Conservation (phyloP, 306 rosid genomes). For the Rubus idaeus region DNA sequence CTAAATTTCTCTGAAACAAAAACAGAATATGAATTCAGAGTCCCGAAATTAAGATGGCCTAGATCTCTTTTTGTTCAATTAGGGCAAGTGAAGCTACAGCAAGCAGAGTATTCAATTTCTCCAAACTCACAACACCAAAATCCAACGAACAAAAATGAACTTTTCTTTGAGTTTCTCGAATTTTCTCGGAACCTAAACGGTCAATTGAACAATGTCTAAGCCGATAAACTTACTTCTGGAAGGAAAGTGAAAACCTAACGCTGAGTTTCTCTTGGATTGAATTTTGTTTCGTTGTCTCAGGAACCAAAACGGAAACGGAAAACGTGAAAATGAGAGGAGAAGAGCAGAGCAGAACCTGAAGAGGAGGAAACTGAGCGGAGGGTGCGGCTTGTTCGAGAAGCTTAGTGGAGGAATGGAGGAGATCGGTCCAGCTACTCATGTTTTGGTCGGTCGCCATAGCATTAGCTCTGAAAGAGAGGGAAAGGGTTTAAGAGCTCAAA, state of each 20-base stretch:
- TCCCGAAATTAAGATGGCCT: not conserved
- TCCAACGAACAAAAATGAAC: not conserved
- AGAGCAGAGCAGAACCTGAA: conserved; percentile 57
- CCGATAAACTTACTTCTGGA: too few species aligned
- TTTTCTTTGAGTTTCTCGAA: too few species aligned
- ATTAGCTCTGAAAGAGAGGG: conserved; percentile 10
- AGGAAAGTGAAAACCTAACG: not conserved
- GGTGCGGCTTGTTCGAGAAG: conserved; percentile 99
- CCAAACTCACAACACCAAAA: not conserved
- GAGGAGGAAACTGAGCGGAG: conserved; percentile 96
- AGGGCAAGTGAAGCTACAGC: not conserved
- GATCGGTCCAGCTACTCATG: conserved; percentile 72
- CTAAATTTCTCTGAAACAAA: conserved; percentile 79
- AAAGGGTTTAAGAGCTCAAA: conserved; percentile 22
- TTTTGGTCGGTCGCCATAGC: conserved; percentile 74
- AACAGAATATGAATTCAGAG: conserved; percentile 19
- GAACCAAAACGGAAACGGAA: conserved; percentile 18
- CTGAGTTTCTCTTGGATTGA: not conserved
- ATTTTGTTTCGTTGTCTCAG: not conserved
- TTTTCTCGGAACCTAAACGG: not conserved
- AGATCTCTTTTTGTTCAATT: not conserved
- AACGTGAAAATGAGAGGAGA: not conserved
- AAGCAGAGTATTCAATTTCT: not conserved
- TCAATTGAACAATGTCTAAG: not conserved
- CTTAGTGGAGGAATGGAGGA: conserved; percentile 89